Base-by-base conservation (phyloP, 108 stramenopile genomes). In the Cyclostephanos invisitatus region DNA sequence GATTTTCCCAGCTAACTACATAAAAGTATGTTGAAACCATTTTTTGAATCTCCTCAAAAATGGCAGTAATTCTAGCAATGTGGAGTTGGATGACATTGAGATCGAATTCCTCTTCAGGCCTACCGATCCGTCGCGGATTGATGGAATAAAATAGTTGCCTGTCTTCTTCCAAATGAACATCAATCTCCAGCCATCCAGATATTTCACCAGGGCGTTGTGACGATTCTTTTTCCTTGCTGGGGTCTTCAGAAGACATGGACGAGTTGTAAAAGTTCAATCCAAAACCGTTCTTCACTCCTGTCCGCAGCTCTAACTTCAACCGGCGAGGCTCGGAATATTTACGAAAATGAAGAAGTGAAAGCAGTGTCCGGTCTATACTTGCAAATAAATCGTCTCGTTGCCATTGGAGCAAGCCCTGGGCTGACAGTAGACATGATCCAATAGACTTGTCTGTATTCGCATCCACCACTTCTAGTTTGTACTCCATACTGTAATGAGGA, bases 381-480 rank as follows among this genome's bases (percentile, higher is more conserved):
- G 77, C 73, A 47, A 88, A 63, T 7, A 69, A 29, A 2, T 68
- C 64, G 40, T 95, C 94, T 25, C 94, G 77, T 72, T 95, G 90
- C 72, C 64, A 64, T 76, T 95, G 94, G 37, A 95, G 67, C 5
- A 95, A 63, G 37, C 81, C 84, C 38, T 92, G 90, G 3, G 90
- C 84, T 25, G 91, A 81, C 35, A 95, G 49, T 1, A 95, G 57
- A 28, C 77, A 71, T 12, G 83, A 78, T 48, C 90, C 94, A 17
- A 92, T 81, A 18, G 85, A 64, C 58, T 67, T 78, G 59, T 95
- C 90, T 5, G 90, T 90, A 51, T 74, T 67, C 0, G 88, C 88
- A 68, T 95, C 91, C 14, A 95, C 81, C 11, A 92, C 82, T 44
- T 95, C 94, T 11, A 94, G 63, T 44, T 85, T 74, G 50, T 89